phyloP scores from a whole-genome alignment of 164 flowering plant species.

The Berberis vulgaris region DNA sequence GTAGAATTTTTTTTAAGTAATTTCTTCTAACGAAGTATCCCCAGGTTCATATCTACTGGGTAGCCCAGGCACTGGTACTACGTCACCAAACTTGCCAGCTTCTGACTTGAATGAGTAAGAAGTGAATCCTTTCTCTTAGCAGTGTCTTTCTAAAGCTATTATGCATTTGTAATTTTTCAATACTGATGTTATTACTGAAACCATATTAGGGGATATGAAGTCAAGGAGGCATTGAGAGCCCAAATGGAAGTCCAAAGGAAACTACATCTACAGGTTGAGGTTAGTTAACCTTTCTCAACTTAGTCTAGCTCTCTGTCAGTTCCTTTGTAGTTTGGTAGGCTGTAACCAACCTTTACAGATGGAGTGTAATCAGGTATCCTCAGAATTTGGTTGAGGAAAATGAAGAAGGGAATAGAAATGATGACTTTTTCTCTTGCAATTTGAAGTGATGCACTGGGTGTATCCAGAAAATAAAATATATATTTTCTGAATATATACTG shows the following conservation, averaged over 20 bases:
- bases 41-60: constrained; percentile 47
- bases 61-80: constrained; percentile 29
- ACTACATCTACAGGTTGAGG: constrained; percentile 66
- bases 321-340: too few species aligned
- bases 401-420: too few species aligned
- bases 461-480: too few species aligned
- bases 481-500: too few species aligned
- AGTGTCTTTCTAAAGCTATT: background rate
- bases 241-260: constrained; percentile 81
- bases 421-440: too few species aligned
- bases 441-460: too few species aligned
- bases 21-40: constrained; percentile 10
- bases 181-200: constrained; percentile 5
- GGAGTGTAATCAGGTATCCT: too few species aligned
- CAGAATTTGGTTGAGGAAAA: too few species aligned
- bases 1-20: background rate
- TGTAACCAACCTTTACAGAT: too few species aligned
- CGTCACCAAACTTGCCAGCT: constrained; percentile 35
- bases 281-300: constrained; percentile 9
- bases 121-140: background rate
- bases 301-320: too few species aligned
- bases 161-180: background rate
- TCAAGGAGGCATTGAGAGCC: constrained; percentile 60
- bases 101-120: constrained; percentile 54
- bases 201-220: constrained; percentile 49